phyloP scores from a whole-genome alignment of 139 green algal species.

The Coccomyxa sp. region DNA sequence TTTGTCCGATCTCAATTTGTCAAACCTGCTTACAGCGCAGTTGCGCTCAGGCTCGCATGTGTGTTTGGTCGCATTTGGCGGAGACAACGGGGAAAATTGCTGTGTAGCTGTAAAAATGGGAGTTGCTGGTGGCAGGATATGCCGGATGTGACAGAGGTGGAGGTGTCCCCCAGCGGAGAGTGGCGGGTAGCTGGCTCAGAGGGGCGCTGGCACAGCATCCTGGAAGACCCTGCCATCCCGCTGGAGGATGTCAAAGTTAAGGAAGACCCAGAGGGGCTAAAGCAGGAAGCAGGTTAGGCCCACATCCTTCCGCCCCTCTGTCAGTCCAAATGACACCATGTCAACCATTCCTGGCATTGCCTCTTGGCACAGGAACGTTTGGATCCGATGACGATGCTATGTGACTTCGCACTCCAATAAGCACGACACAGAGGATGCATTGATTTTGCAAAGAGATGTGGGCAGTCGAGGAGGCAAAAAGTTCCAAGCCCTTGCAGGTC shows the following conservation, averaged over 20 bases:
- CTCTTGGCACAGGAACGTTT: neutral
- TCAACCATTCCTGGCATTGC: neutral
- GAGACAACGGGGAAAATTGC: neutral
- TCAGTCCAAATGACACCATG: neutral
- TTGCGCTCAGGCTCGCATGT: no score
- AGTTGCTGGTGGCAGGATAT: neutral
- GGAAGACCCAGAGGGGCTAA: neutral
- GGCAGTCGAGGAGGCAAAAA: no score
- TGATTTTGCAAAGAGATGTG: no score
- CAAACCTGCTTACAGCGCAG: no score
- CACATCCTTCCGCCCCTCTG: neutral
- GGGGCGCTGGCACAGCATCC: conserved; percentile 9
- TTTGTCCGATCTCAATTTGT: neutral
- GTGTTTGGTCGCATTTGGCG: no score
- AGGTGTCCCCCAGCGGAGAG: conserved; percentile 43
- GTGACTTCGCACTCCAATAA: neutral
- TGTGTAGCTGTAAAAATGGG: neutral
- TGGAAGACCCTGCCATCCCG: conserved; percentile 2
- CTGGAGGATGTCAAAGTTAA: neutral
- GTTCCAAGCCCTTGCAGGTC: neutral
- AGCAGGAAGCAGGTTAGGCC: neutral
- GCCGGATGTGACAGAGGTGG: conserved; percentile 49
- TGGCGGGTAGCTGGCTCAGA: conserved; percentile 46
- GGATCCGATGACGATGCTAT: neutral
- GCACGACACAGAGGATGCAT: no score